Percentiles rank a stretch among this genome's conserved stretches.
These are phyloP conservation scores for Camellia japonica DNA, from an alignment of 148 eudicot species.

Conservation along the genomic window DNA sequence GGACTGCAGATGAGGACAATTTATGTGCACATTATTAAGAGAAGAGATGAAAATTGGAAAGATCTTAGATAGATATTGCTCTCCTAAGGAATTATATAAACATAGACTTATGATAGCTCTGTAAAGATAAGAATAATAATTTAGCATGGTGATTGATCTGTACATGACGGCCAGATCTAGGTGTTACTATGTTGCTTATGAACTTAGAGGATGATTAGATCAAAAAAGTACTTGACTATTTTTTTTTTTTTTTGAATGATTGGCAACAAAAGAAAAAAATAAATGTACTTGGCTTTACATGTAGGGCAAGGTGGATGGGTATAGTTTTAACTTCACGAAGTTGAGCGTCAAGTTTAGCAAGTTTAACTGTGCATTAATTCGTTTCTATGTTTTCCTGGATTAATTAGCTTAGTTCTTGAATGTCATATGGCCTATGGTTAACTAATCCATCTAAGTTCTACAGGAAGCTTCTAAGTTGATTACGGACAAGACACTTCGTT, in stretches of 20 bases:
- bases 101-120: not conserved
- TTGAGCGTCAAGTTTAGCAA: not conserved
- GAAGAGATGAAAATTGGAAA: not conserved
- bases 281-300: not conserved
- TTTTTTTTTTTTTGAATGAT: too few species aligned
- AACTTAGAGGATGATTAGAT: not conserved
- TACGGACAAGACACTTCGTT: slow-evolving; percentile 78
- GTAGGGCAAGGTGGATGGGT: not conserved
- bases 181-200: not conserved
- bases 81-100: not conserved
- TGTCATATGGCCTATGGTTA: not conserved
- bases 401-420: not conserved
- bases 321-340: not conserved
- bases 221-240: not conserved
- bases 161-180: not conserved
- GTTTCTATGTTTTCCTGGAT: not conserved
- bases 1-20: slow-evolving; percentile 3
- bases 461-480: slow-evolving; percentile 71
- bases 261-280: too few species aligned
- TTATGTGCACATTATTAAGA: not conserved
- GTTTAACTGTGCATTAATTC: not conserved
- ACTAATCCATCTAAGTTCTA: slow-evolving; percentile 13
- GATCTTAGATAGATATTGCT: not conserved
- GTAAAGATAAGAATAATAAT: not conserved
- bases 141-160: not conserved